phyloP scores from a whole-genome alignment of 1,284 basidiomycete genomes.

The Afroboletus lepidellus region DNA sequence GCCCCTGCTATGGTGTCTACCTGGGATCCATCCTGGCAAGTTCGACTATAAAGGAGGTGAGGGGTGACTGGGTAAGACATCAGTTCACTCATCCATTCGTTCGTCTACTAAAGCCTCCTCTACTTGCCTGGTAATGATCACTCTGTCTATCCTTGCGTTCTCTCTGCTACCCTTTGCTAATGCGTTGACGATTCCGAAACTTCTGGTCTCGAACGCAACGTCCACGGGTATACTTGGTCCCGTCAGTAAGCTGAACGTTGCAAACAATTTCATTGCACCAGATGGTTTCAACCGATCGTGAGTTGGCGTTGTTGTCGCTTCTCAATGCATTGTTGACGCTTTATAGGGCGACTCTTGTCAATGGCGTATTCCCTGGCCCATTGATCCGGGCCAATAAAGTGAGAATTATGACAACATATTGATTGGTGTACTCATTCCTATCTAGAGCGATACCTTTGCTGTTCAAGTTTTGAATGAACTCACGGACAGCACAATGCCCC shows the following conservation, averaged over 20 bases:
- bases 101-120: not conserved
- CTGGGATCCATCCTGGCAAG: not conserved
- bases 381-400: constrained; percentile 28
- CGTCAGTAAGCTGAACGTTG: constrained; percentile 17
- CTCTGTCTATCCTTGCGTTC: constrained; percentile 6
- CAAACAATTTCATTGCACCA: constrained; percentile 31
- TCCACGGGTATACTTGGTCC: constrained; percentile 18
- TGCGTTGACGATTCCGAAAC: not conserved
- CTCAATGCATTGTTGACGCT: not conserved
- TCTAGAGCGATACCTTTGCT: constrained; percentile 20
- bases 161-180: constrained; percentile 9
- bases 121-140: constrained; percentile 1
- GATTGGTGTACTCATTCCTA: not conserved
- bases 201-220: not conserved
- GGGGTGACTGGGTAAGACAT: not conserved
- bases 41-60: constrained; percentile 15
- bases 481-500: constrained; percentile 31
- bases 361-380: constrained; percentile 29
- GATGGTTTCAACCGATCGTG: constrained; percentile 37
- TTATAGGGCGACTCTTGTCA: constrained; percentile 27
- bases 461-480: constrained; percentile 34
- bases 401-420: not conserved
- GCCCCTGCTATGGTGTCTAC: too few relatives aligned
- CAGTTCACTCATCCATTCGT: not conserved
- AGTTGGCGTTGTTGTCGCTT: constrained; percentile 2